These are phyloP conservation scores for Fusarium staphyleae DNA, from an alignment of 2,329 filamentous ascomycete genomes.

Conservation along the genomic window DNA sequence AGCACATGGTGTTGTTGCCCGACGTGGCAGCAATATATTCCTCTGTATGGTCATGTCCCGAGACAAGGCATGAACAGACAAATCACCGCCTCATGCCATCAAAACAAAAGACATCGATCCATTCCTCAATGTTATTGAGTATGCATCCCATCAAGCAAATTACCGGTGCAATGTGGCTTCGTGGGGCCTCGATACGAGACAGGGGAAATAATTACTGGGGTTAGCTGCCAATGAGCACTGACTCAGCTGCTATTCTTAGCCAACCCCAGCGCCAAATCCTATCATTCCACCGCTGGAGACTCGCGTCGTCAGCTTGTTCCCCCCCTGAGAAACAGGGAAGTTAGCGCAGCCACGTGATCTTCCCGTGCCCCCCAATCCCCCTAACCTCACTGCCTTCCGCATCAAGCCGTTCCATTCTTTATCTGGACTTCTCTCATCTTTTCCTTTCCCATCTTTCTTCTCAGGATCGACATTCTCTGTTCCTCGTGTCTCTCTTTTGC, in stretches of 20 bases:
- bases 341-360: conserved; percentile 34
- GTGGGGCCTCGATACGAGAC: conserved; percentile 30
- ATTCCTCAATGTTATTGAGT: conserved; percentile 10
- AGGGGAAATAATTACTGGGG: conserved; percentile 32
- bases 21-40: neutral
- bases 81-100: neutral
- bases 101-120: conserved; percentile 11
- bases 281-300: conserved; percentile 22
- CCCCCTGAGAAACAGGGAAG: conserved; percentile 38
- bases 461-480: conserved; percentile 33
- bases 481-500: conserved; percentile 38
- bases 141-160: conserved; percentile 33
- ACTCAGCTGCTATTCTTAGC: conserved; percentile 35
- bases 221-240: conserved; percentile 27
- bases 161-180: conserved; percentile 20
- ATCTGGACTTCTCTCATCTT: conserved; percentile 10
- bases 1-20: neutral
- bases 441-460: conserved; percentile 27
- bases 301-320: conserved; percentile 34
- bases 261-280: conserved; percentile 19
- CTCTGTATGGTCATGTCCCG: neutral
- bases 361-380: conserved; percentile 26
- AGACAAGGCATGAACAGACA: neutral
- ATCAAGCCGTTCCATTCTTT: conserved; percentile 22
- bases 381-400: conserved; percentile 38